These are phyloP conservation scores for Lachancea mirantina DNA, from an alignment of 805 yeast species.

Conservation along the genomic window DNA sequence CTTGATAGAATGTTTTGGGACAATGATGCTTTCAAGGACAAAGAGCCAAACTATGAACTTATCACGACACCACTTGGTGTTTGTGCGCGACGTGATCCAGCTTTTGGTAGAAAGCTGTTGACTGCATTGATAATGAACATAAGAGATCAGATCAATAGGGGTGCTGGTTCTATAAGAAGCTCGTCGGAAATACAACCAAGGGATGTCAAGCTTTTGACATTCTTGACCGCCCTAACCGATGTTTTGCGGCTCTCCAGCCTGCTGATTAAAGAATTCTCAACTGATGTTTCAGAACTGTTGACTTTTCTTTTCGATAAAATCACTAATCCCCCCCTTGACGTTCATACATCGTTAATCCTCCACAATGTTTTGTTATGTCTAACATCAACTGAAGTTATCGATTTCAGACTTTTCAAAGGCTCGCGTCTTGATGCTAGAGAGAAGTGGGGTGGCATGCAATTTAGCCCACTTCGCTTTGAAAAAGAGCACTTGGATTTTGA, in stretches of 20 bases:
- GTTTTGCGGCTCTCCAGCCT: slow-evolving; percentile 61
- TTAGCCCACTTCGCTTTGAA: slow-evolving; percentile 44
- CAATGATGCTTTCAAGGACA: slow-evolving; percentile 49
- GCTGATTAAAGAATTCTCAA: slow-evolving; percentile 36
- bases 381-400: slow-evolving; percentile 53
- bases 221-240: slow-evolving; percentile 62
- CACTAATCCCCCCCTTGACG: slow-evolving; percentile 49
- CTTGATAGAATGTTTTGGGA: slow-evolving; percentile 37
- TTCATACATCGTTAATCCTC: slow-evolving; percentile 52
- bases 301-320: slow-evolving; percentile 24
- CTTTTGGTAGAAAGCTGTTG: slow-evolving; percentile 22
- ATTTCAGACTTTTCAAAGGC: slow-evolving; percentile 40
- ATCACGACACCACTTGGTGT: slow-evolving; percentile 69
- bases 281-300: slow-evolving; percentile 38
- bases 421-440: slow-evolving; percentile 34
- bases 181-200: slow-evolving; percentile 63
- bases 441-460: slow-evolving; percentile 74
- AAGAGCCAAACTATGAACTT: slow-evolving; percentile 54
- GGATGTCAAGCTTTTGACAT: slow-evolving; percentile 70
- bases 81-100: slow-evolving; percentile 50
- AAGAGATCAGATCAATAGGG: slow-evolving; percentile 58
- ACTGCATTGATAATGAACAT: slow-evolving; percentile 37
- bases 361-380: slow-evolving; percentile 61
- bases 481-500: slow-evolving; percentile 45
- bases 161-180: slow-evolving; percentile 72